A percentile compares a stretch with the other conserved stretches of the same genome.
phyloP scores from a whole-genome alignment of 306 rosid genomes.

The Quillaja saponaria region DNA sequence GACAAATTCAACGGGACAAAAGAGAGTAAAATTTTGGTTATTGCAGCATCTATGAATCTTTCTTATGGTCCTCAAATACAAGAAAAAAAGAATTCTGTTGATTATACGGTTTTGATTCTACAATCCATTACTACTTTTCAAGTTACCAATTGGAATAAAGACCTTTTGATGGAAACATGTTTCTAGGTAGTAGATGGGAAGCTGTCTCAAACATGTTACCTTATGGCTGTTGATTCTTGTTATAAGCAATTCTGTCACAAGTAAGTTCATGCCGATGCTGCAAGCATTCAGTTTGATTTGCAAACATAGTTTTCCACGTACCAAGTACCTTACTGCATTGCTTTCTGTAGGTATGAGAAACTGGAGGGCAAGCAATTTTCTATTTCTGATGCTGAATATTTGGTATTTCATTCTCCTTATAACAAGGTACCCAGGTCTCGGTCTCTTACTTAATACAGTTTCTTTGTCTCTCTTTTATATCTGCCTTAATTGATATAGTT shows the following conservation, averaged over 20 bases:
- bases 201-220: slow-evolving; percentile 96
- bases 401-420: slow-evolving; percentile 94
- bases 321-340: slow-evolving; percentile 29
- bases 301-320: slow-evolving; percentile 1
- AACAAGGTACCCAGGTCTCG: slow-evolving; percentile 62
- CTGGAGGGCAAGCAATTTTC: slow-evolving; percentile 71
- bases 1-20: no score
- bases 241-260: slow-evolving; percentile 68
- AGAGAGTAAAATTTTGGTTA: background rate
- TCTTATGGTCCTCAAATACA: slow-evolving; percentile 13
- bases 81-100: slow-evolving; percentile 6
- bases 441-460: background rate
- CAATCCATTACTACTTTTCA: slow-evolving; percentile 10
- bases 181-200: slow-evolving; percentile 95
- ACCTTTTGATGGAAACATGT: slow-evolving; percentile 20
- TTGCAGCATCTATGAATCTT: slow-evolving; percentile 4
- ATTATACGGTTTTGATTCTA: background rate
- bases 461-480: slow-evolving; percentile 18
- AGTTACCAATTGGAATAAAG: slow-evolving; percentile 30
- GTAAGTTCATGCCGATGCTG: slow-evolving; percentile 47
- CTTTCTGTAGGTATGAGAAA: slow-evolving; percentile 75
- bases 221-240: slow-evolving; percentile 93
- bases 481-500: slow-evolving; percentile 4
- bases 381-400: slow-evolving; percentile 72
- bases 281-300: slow-evolving; percentile 7